A percentile compares a stretch with the other conserved stretches of the same genome.
Evolutionary conservation across 2,329 filamentous ascomycete species (phyloP).

Genomic region (Thermochaetoides dissita): DNA sequence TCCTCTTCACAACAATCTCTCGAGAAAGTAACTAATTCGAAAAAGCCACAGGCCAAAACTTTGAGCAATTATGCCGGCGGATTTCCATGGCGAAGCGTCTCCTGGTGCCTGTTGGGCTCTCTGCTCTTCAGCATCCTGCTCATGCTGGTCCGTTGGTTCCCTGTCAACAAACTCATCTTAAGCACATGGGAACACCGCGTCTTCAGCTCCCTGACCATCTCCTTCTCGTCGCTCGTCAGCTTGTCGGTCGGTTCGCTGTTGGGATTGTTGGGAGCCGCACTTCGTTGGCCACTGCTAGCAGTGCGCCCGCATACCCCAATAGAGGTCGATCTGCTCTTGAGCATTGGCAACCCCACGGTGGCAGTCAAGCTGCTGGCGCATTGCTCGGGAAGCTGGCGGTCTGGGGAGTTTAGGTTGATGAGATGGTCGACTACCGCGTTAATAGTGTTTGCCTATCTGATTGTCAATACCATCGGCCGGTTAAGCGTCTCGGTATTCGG

Average conservation of each 20-base stretch:
- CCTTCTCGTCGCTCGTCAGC: constrained; percentile 5
- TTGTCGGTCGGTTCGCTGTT: constrained; percentile 6
- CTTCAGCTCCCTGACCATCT: constrained; percentile 4
- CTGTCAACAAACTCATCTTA: not conserved
- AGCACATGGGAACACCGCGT: not conserved
- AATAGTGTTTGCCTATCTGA: constrained; percentile 1
- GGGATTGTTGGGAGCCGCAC: constrained; percentile 1
- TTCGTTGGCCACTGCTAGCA: constrained; percentile 5
- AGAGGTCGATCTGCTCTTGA: constrained; percentile 3
- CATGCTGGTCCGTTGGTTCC: not conserved
- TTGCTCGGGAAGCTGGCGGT: not conserved
- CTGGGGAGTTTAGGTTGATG: too few species aligned
- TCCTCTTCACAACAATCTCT: too few species aligned
- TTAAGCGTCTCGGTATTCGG: constrained; percentile 4
- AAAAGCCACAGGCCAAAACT: too few species aligned
- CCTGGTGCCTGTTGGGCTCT: not conserved
- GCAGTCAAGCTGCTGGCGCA: constrained; percentile 1
- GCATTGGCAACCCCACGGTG: not conserved
- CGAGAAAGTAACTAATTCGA: too few species aligned
- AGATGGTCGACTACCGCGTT: not conserved
- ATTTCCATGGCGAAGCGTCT: not conserved
- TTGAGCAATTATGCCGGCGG: too few species aligned
- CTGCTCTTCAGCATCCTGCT: not conserved
- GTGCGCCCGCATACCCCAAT: not conserved
- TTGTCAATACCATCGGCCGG: not conserved